phyloP scores from a whole-genome alignment of 2,329 filamentous ascomycete genomes.

The Alternaria sp. region DNA sequence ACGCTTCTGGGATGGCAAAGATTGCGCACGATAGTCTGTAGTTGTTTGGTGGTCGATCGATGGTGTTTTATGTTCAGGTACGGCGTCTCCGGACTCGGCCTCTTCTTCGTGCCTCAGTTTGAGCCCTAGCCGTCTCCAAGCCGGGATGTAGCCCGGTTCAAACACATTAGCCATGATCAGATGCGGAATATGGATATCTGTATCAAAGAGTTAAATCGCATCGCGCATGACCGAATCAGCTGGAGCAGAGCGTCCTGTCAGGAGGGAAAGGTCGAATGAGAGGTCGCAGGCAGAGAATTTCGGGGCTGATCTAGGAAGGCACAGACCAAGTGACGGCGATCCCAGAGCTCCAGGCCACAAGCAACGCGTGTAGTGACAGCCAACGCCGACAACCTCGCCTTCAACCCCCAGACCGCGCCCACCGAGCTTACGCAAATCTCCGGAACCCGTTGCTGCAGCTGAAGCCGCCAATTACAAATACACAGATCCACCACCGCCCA shows the following conservation, averaged over 20 bases:
- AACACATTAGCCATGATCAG: conserved; percentile 33
- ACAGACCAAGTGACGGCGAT: conserved; percentile 26
- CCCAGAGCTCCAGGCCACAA: conserved; percentile 42
- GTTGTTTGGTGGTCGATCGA: conserved; percentile 15
- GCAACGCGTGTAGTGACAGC: conserved; percentile 41
- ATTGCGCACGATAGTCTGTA: conserved; percentile 9
- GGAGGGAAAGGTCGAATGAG: conserved; percentile 42
- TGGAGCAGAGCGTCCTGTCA: conserved; percentile 29
- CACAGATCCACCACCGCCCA: conserved; percentile 35
- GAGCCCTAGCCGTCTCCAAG: conserved; percentile 66
- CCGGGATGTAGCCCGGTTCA: conserved; percentile 48
- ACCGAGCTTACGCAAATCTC: conserved; percentile 38
- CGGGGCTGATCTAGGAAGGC: conserved; percentile 28
- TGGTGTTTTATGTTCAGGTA: conserved; percentile 22
- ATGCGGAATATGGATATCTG: conserved; percentile 36
- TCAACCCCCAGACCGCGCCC: conserved; percentile 29
- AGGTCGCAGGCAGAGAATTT: conserved; percentile 44
- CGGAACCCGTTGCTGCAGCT: conserved; percentile 38
- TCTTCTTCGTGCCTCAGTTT: conserved; percentile 61
- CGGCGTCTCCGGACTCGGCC: conserved; percentile 45
- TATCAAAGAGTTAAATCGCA: conserved; percentile 21
- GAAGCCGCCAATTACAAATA: conserved; percentile 21
- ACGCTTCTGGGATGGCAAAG: conserved; percentile 20
- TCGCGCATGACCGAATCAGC: conserved; percentile 49
- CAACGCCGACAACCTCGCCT: conserved; percentile 30